Base-by-base conservation (phyloP, 1,139 yeast species). In the Debaryomyces udenii region DNA sequence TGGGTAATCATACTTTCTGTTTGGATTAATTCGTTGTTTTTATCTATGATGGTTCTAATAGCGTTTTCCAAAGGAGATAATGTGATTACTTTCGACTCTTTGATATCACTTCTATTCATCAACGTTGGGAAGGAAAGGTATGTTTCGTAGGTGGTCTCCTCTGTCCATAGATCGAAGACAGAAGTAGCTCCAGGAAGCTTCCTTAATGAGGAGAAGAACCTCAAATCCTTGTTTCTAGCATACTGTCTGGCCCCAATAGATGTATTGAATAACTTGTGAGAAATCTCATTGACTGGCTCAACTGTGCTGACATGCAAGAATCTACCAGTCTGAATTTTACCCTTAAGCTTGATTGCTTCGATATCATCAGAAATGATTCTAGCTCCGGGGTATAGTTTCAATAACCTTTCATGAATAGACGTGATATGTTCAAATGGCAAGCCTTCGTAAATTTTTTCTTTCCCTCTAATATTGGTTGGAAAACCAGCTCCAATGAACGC, bases 31-130 rank as follows among this genome's bases (percentile, higher is more conserved):
- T 87, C 94, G 51, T 82, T 84, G 44, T 82, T 86, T 70, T 86
- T 88, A 45, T 74, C 66, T 37, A 79, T 72, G 46, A 89, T 66
- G 3, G 89, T 74, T 50, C 86, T 72, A 46, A 86, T 71, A 1
- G 96, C 96, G 63, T 86, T 89, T 51, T 87, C 88, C 49, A 88
- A 70, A 22, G 97, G 97, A n/a, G 96, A 86, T 42, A 88, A 66
- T 53, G 78, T 81, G 35, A 77, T 71, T n/a, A 74, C 71, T n/a
- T 60, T 66, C 6, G 76, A 68, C 6, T 55, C 48, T 51, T 76
- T 78, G 52, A 89, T 80, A 55, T 86, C 95, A 52, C 90, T 80
- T 61, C 96, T 76, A 59, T 88, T 86, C 84, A 88, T 86, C 62
- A 89, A 76, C 0, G 96, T 86, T 24, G 97, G 97, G 81, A 89